Percentiles rank a stretch among this genome's conserved stretches.
Evolutionary conservation across 2,329 filamentous ascomycete species (phyloP).

Genomic region (Fusarium sp.): DNA sequence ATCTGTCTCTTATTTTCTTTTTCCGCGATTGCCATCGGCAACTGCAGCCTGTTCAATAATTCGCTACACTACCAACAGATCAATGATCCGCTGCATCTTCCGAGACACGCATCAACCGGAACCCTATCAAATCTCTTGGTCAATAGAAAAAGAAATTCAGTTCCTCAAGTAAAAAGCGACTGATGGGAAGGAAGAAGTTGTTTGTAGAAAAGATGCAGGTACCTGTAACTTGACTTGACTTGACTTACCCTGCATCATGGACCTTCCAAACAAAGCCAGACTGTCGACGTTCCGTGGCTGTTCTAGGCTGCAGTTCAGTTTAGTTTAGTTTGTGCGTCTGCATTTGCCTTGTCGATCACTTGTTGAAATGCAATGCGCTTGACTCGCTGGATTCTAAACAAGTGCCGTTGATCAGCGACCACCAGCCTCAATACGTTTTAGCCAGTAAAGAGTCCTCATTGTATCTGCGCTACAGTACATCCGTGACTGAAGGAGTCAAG

Average conservation of each 20-base stretch:
- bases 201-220: conserved; percentile 10
- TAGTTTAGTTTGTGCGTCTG: not conserved
- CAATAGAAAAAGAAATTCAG: not conserved
- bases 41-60: not conserved
- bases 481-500: not conserved
- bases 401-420: conserved; percentile 12
- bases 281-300: not conserved
- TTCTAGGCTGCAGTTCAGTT: not conserved
- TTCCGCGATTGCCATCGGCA: not conserved
- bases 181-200: not conserved
- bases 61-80: not conserved
- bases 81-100: conserved; percentile 19
- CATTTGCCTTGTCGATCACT: not conserved
- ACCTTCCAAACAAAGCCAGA: not conserved
- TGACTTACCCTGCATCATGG: conserved; percentile 13
- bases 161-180: not conserved
- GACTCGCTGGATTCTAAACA: conserved; percentile 2
- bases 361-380: not conserved
- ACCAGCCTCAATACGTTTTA: not conserved
- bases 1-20: not conserved
- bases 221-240: not conserved
- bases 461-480: not conserved
- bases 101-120: conserved; percentile 19
- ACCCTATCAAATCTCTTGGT: not conserved
- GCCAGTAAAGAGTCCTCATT: not conserved